Evolutionary conservation across 129 eudicot species (phyloP), one percentile per base, ranked within the genome.

Genomic region (Lonicera japonica): DNA sequence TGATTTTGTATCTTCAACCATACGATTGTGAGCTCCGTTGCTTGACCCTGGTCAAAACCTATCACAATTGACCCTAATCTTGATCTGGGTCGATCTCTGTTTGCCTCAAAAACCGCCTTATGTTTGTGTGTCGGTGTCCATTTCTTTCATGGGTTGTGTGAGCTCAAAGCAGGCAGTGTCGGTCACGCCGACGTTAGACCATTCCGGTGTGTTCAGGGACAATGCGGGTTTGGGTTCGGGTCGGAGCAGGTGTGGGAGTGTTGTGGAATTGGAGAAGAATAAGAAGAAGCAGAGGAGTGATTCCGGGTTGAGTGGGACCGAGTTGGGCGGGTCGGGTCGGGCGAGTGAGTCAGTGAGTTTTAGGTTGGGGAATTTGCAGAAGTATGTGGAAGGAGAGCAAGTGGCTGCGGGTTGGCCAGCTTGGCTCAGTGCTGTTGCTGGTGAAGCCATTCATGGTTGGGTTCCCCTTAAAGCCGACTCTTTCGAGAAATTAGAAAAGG

Each of bases 351-450:
- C 98, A 36, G 88, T 80, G 77, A 91, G 97, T 59, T 90, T 90
- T 68, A 70, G 97, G 82, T 68, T 90, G 52, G 95, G 97, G 65
- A 83, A 77, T 56, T 77, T 86, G 84, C 75, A 71, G 29, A 84
- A 77, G 74, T 82, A 66, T 66, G 83, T 78, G 51, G 95, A 80
- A 65, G 86, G 80, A 8, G 95, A 86, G 56, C 95, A 82, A 38
- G 86, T 79, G 64, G 96, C 96, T 45, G 96, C 96, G 47, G 96
- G 96, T n/a, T 88, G 96, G 96, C 96, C 96, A 51, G 94, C 92
- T 63, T 88, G 96, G 96, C 86, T 88, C 56, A 84, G 77, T 67
- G 89, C 95, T 20, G 95, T 89, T 29, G 95, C 95, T 23, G 84
- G 91, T 62, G 91, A 83, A 78, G 95, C 95, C 52, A 80, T 89